These are phyloP conservation scores for Moesziomyces parantarcticus DNA, from an alignment of 1,284 basidiomycete species.

Conservation along the genomic window DNA sequence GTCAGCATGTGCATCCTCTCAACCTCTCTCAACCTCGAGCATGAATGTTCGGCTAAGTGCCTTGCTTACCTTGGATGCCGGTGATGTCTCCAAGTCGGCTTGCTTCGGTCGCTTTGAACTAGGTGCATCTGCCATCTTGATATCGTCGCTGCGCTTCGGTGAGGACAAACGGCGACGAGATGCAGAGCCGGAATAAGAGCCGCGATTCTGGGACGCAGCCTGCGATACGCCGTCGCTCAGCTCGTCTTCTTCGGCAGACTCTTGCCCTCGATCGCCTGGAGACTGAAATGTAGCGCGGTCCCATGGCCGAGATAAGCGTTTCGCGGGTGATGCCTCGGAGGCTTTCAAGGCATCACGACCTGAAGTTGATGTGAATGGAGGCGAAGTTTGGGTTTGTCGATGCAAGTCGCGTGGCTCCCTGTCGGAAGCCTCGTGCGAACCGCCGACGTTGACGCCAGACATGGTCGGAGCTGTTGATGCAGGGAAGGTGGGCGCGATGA, in stretches of 20 bases:
- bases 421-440: conserved; percentile 10
- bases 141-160: conserved; percentile 17
- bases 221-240: conserved; percentile 24
- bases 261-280: neutral
- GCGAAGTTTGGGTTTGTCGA: conserved; percentile 1
- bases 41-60: neutral
- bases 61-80: conserved; percentile 9
- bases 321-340: neutral
- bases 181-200: neutral
- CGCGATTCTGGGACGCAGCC: neutral
- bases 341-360: neutral
- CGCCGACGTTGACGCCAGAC: conserved; percentile 18
- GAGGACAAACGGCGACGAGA: neutral
- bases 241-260: conserved; percentile 36
- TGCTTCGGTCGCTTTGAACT: conserved; percentile 20
- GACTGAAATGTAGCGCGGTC: conserved; percentile 2
- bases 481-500: too few relatives aligned
- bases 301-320: conserved; percentile 17
- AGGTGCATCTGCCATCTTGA: conserved; percentile 1
- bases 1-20: too few relatives aligned
- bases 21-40: too few relatives aligned
- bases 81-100: conserved; percentile 4
- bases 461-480: neutral
- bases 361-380: conserved; percentile 1
- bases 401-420: conserved; percentile 9